Base-by-base conservation (phyloP, 1,284 basidiomycete genomes). In the Leccinum laetum region DNA sequence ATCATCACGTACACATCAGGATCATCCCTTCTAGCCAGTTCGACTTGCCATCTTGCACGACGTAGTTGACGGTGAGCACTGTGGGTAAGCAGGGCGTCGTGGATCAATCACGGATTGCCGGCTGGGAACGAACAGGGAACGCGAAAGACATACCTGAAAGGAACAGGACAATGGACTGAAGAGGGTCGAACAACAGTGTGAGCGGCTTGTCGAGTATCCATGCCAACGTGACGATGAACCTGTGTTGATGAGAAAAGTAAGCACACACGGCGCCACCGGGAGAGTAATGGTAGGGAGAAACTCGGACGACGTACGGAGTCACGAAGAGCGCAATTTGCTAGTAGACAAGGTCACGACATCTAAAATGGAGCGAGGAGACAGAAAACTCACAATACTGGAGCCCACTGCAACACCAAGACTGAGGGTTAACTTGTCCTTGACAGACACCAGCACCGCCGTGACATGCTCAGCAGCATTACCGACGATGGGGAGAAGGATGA, bases 301-400 rank as follows among this genome's bases (percentile, higher is more conserved):
- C 13, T 26, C 53, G 10, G 5, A 11, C 21, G n/a, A 79, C 84
- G 68, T 66, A 88, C 79, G 95, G 95, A 65, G 96, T 89, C 64
- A 97, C 90, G 70, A 96, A 93, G 29, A 96, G 84, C 2, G 93
- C 91, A 41, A 95, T 94, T 90, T 98, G 95, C 90, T 92, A 63
- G 10, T 58, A n/a, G 62, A 65, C 53, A 37, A 46, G 53, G 53
- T 66, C 60, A 73, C 52, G 29, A 53, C 13, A 63, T 56, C 56
- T 16, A 3, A 14, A 37, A 26, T 11, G 10, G 10, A 13, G 14
- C 3, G 29, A 4, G 1, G 64, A 21, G 57, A 67, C 70, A 67
- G 62, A 49, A 62, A 63, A 81, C 87, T 77, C 68, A 94, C 91
- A 70, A 97, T 95, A 13, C 91, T 93, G 1, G 92, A 93, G 8